These are phyloP conservation scores for Holtermanniella nyarrowii DNA, from an alignment of 768 basidiomycete species.

Conservation along the genomic window DNA sequence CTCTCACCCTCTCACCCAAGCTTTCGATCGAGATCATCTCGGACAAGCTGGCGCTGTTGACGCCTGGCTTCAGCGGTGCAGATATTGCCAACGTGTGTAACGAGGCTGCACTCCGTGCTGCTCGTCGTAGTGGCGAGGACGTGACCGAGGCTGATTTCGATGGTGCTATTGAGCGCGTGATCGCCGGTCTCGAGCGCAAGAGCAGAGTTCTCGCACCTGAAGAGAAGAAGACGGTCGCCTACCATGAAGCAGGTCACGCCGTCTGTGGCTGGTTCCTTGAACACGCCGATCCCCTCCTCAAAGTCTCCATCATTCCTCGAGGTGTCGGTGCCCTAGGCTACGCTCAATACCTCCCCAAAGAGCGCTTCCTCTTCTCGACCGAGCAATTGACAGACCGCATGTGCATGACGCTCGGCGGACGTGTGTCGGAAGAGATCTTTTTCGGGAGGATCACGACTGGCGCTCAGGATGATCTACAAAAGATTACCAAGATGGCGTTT, in stretches of 20 bases:
- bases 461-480: slow-evolving; percentile 95
- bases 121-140: slow-evolving; percentile 65
- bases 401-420: slow-evolving; percentile 96
- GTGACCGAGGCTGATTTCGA: slow-evolving; percentile 84
- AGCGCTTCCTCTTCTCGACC: slow-evolving; percentile 88
- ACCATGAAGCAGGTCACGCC: slow-evolving; percentile 98
- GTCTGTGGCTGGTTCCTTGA: slow-evolving; percentile 98
- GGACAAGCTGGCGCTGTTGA: slow-evolving; percentile 88
- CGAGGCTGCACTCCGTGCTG: slow-evolving; percentile 91
- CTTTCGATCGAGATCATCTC: slow-evolving; percentile 48
- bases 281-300: slow-evolving; percentile 89
- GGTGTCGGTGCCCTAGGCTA: slow-evolving; percentile 93
- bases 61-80: slow-evolving; percentile 96
- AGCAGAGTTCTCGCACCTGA: slow-evolving; percentile 81
- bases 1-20: slow-evolving; percentile 55
- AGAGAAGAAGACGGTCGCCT: slow-evolving; percentile 97
- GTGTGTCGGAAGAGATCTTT: slow-evolving; percentile 97
- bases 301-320: slow-evolving; percentile 96
- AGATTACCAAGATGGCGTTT: slow-evolving; percentile 96
- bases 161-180: slow-evolving; percentile 93
- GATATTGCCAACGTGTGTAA: slow-evolving; percentile 99
- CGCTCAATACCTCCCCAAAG: slow-evolving; percentile 93
- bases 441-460: slow-evolving; percentile 91
- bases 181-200: slow-evolving; percentile 93
- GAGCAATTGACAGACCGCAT: slow-evolving; percentile 92